A percentile compares a stretch with the other conserved stretches of the same genome.
Evolutionary conservation across 495 filamentous ascomycete genomes (phyloP).

Genomic region (Echria macrotheca): DNA sequence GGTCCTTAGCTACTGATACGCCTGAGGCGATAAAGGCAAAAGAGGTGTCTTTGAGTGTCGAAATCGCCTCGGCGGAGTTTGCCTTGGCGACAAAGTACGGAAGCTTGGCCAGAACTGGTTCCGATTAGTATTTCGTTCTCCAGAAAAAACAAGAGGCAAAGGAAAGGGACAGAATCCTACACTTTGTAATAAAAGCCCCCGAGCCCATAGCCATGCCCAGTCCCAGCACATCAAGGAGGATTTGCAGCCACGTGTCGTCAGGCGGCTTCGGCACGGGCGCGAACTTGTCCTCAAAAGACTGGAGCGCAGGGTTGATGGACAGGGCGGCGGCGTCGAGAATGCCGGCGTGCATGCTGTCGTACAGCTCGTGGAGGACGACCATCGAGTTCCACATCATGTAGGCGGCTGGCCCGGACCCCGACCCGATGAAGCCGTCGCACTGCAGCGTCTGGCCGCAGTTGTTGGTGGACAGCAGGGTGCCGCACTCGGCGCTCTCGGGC

Average conservation of each 20-base stretch:
- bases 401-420: slow-evolving; percentile 20
- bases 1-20: background rate
- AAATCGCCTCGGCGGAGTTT: background rate
- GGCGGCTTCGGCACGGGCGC: slow-evolving; percentile 23
- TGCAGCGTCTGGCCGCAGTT: too few relatives aligned
- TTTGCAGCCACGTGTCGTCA: slow-evolving; percentile 19
- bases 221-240: slow-evolving; percentile 23
- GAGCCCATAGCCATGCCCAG: slow-evolving; percentile 18
- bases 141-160: background rate
- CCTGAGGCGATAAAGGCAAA: slow-evolving; percentile 5
- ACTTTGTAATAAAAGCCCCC: slow-evolving; percentile 23
- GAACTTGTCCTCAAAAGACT: slow-evolving; percentile 24
- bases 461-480: too few relatives aligned
- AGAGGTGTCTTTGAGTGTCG: slow-evolving; percentile 17
- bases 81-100: background rate
- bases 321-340: background rate
- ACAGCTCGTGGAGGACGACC: slow-evolving; percentile 18
- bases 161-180: background rate
- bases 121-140: background rate
- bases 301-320: background rate
- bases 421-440: background rate
- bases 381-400: slow-evolving; percentile 31
- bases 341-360: slow-evolving; percentile 10
- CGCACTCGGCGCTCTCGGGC: too few relatives aligned
- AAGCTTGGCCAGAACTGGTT: background rate